Evolutionary conservation across 1,284 basidiomycete genomes (phyloP).

Genomic region (Irpex rosettiformis): DNA sequence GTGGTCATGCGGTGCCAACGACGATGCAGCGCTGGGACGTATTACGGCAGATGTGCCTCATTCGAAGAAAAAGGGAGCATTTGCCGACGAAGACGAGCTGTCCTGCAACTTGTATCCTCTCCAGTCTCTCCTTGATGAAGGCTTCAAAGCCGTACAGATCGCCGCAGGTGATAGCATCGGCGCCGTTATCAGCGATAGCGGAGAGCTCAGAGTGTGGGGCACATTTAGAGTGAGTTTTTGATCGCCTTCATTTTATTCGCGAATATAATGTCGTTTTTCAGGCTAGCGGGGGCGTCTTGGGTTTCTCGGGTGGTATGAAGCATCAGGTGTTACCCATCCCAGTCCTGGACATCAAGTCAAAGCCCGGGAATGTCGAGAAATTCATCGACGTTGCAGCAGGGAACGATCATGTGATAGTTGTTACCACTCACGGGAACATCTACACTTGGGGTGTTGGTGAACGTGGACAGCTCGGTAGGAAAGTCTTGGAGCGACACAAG

Average conservation of each 20-base stretch:
- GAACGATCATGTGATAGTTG: conserved; percentile 82
- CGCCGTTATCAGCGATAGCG: conserved; percentile 73
- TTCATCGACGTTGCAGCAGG: conserved; percentile 63
- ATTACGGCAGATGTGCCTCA: conserved; percentile 34
- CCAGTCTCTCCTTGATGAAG: conserved; percentile 67
- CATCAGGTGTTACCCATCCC: conserved; percentile 67
- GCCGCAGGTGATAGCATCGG: conserved; percentile 83
- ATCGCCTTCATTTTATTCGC: conserved; percentile 1
- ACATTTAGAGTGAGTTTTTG: conserved; percentile 74
- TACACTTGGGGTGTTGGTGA: conserved; percentile 88
- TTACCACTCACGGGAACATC: conserved; percentile 82
- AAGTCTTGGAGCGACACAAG: conserved; percentile 80
- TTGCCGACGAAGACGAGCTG: conserved; percentile 70
- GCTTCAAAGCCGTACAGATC: conserved; percentile 79
- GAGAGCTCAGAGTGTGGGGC: conserved; percentile 86
- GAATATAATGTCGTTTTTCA: conserved; percentile 24
- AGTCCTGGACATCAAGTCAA: conserved; percentile 53
- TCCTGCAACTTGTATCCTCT: conserved; percentile 74
- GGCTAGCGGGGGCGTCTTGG: conserved; percentile 78
- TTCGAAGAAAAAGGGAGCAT: conserved; percentile 29
- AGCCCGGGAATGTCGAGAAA: conserved; percentile 20
- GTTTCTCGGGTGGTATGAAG: conserved; percentile 67
- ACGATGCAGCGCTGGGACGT: conserved; percentile 86
- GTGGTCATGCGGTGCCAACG: conserved; percentile 89
- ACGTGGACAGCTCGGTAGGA: conserved; percentile 82